Conservation (phyloP, 1,284 basidiomycete genomes). For the Ceratobasidium sp. region DNA sequence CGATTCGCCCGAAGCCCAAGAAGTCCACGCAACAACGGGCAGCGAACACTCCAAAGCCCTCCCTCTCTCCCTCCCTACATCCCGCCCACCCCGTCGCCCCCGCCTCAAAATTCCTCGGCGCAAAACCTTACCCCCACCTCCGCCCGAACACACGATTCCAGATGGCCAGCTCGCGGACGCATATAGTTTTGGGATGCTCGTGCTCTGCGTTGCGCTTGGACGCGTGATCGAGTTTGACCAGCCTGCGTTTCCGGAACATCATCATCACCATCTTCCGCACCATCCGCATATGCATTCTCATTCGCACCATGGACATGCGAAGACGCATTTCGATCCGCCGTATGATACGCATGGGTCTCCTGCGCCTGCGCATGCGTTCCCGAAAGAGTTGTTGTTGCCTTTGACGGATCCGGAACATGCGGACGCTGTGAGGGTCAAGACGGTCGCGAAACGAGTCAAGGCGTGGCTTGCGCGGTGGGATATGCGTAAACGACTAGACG, state of each 20-base stretch:
- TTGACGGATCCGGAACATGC: constrained; percentile 30
- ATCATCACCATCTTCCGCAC: not conserved
- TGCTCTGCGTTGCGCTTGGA: constrained; percentile 73
- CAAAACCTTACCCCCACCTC: constrained; percentile 28
- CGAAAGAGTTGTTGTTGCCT: constrained; percentile 16
- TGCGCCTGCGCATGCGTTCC: constrained; percentile 26
- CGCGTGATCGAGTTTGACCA: constrained; percentile 41
- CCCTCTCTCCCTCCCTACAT: not conserved
- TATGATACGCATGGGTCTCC: constrained; percentile 34
- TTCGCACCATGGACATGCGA: not conserved
- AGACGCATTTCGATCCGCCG: constrained; percentile 28
- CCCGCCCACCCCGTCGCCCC: constrained; percentile 6
- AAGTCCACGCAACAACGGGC: not conserved
- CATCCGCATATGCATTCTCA: not conserved
- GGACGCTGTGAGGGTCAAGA: constrained; percentile 23
- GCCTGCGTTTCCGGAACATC: not conserved
- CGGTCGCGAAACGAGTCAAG: constrained; percentile 27
- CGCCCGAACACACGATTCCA: constrained; percentile 33
- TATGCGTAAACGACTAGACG: constrained; percentile 12
- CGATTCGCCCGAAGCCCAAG: constrained; percentile 4
- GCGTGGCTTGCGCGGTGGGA: constrained; percentile 37
- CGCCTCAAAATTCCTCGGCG: constrained; percentile 22
- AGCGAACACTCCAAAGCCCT: constrained; percentile 29
- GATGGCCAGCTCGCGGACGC: constrained; percentile 73
- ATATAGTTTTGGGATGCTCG: constrained; percentile 85